Base-by-base conservation (phyloP, 1,284 basidiomycete genomes). In the Coniferiporia sulphurascens region DNA sequence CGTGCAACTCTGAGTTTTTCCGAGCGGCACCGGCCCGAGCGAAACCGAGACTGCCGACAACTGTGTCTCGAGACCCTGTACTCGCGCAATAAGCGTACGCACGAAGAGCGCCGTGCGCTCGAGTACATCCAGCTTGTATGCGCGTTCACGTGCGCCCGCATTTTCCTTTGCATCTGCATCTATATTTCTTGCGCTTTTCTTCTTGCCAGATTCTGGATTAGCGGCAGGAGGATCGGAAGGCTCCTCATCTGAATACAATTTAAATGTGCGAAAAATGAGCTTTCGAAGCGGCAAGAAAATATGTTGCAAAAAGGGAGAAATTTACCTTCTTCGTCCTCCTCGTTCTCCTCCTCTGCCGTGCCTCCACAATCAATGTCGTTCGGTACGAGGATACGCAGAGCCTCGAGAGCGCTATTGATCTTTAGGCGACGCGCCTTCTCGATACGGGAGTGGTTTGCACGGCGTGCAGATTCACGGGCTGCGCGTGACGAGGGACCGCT, bases 371-470 rank as follows among this genome's bases (percentile, higher is more conserved):
- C 79, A 63, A 78, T 78, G 52, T 81, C 75, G 10, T 73, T 63
- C 0, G 87, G 86, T 1, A 91, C 86, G 58, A 91, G 80, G 60
- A 76, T 73, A 59, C 82, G 81, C 21, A 92, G 72, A 0, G 82
- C 81, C 4, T 85, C 76, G 8, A 92, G 78, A 0, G 89, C 87
- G 51, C 90, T 86, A 68, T 92, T 92, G 62, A 92, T 92, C 77
- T 91, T 91, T 1, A 88, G 91, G 38, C 89, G 78, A 15, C 90
- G 76, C 0, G 89, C 85, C 67, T 91, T 90, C 73, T 92, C 89
- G 69, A 92, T 92, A 59, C 90, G 84, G 9, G 87, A 89, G 66
- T 92, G 89, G 70, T 91, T 91, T 48, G 89, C 80, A 68, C 90
- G 88, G 60, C 89, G 85, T 71, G 87, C 85, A 1, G 86, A 81